A percentile compares a stretch with the other conserved stretches of the same genome.
Evolutionary conservation across 495 filamentous ascomycete genomes (phyloP).

Genomic region (Neurospora tetraspora): DNA sequence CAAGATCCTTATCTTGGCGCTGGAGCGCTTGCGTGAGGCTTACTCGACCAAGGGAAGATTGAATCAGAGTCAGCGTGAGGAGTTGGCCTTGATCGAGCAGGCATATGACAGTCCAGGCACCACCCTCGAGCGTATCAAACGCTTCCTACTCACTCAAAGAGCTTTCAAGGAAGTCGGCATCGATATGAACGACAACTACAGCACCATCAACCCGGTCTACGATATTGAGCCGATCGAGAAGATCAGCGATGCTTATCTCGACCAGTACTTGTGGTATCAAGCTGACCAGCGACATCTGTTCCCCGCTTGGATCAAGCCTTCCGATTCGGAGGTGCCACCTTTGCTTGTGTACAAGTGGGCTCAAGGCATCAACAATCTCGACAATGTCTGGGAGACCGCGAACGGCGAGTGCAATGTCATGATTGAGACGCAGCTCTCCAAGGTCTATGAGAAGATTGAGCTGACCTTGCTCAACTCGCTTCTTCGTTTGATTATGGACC

Average conservation of each 20-base stretch:
- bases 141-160: slow-evolving; percentile 90
- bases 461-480: slow-evolving; percentile 90
- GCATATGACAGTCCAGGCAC: slow-evolving; percentile 98
- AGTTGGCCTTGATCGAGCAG: slow-evolving; percentile 95
- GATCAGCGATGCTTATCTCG: slow-evolving; percentile 97
- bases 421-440: slow-evolving; percentile 96
- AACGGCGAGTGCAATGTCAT: slow-evolving; percentile 98
- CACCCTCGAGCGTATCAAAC: slow-evolving; percentile 92
- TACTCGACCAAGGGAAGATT: slow-evolving; percentile 97
- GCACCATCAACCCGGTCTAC: slow-evolving; percentile 96
- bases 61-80: slow-evolving; percentile 96
- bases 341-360: slow-evolving; percentile 98
- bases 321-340: slow-evolving; percentile 97
- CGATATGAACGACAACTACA: slow-evolving; percentile 99
- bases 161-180: slow-evolving; percentile 99
- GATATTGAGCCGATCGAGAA: slow-evolving; percentile 99
- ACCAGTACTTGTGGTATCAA: slow-evolving; percentile 99
- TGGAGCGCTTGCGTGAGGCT: slow-evolving; percentile 88
- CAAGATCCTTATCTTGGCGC: slow-evolving; percentile 93
- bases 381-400: slow-evolving; percentile 89
- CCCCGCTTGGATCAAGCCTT: slow-evolving; percentile 98
- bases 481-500: slow-evolving; percentile 95
- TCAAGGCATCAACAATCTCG: slow-evolving; percentile 98
- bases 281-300: slow-evolving; percentile 97
- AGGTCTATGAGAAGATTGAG: slow-evolving; percentile 99